phyloP scores from a whole-genome alignment of 2,329 filamentous ascomycete species.

The Nemania sp. region DNA sequence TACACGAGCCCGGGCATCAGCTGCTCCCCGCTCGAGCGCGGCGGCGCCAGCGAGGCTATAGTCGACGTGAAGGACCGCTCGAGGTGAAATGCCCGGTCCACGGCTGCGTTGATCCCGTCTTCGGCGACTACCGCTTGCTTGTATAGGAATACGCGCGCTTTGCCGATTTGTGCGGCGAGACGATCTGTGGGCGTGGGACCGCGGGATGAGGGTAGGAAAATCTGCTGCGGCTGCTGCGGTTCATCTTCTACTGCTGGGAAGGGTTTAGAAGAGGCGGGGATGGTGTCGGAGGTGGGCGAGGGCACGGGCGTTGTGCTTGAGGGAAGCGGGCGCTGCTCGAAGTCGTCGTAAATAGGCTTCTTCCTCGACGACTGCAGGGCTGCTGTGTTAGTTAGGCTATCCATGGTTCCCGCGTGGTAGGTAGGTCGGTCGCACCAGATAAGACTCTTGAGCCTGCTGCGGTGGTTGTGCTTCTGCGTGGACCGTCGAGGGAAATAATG shows the following conservation, averaged over 20 bases:
- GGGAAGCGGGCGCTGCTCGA: conserved; percentile 48
- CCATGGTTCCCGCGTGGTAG: neutral
- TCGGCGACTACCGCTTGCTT: conserved; percentile 73
- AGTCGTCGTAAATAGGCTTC: conserved; percentile 82
- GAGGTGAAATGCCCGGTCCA: conserved; percentile 79
- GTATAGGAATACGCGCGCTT: conserved; percentile 80
- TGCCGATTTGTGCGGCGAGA: conserved; percentile 79
- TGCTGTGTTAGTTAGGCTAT: conserved; percentile 8
- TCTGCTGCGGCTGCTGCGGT: conserved; percentile 19
- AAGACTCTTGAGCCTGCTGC: conserved; percentile 30
- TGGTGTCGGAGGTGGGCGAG: conserved; percentile 41
- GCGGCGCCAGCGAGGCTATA: conserved; percentile 82
- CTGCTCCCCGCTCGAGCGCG: conserved; percentile 82
- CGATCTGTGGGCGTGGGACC: conserved; percentile 85
- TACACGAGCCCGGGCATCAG: conserved; percentile 90
- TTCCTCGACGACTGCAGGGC: conserved; percentile 46
- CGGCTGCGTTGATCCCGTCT: conserved; percentile 78
- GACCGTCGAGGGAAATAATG: conserved; percentile 42
- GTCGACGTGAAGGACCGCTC: conserved; percentile 91
- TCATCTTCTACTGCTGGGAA: conserved; percentile 37
- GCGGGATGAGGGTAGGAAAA: conserved; percentile 37
- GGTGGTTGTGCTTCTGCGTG: conserved; percentile 51
- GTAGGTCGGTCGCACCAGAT: conserved; percentile 12
- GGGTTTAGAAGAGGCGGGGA: conserved; percentile 33
- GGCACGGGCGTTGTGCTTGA: conserved; percentile 33